Base-by-base conservation (phyloP, 1,284 basidiomycete species). In the Papiliotrema terrestris region DNA sequence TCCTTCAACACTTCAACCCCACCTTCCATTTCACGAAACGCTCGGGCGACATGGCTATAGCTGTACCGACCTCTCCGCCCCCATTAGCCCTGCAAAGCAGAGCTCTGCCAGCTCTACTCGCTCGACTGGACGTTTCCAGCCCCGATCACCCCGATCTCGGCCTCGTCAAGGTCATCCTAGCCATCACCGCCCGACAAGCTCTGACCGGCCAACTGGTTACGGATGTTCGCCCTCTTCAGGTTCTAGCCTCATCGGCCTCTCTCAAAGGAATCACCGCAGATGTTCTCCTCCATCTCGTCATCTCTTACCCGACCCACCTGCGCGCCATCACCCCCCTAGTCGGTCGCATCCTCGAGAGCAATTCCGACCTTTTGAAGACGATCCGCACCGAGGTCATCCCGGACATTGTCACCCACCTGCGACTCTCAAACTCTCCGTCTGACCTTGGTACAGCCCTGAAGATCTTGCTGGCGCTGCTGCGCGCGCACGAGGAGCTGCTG, bases 401-500 rank as follows among this genome's bases (percentile, higher is more conserved):
- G 4, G 45, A 45, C 5, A 49, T 67, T 1, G 39, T 66, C 13
- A 55, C 55, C 13, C 50, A 59, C 39, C 41, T 61, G 5, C 60
- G 53, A 2, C 46, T 37, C 4, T 39, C 51, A 20, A 38, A 41
- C 32, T 36, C 51, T 13, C 23, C 37, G 3, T 15, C 20, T 14
- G 37, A 58, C 19, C 51, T 57, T 8, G 19, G n/a, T 5, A 49
- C 49, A 15, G 49, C 53, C 0, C 36, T 51, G 2, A 39, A 37
- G n/a, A 53, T 61, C 6, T 51, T 67, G 3, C 48, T 63, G 17
- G 11, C 45, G 3, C n/a, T 66, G 3, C 44, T 58, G 15, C 49
- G 67, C 15, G 54, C 60, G 14, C 67, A 69, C 47, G 63, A 66
- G 26, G 63, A 66, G 38, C 49, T 69, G 9, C 45, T 69, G 5